These are phyloP conservation scores for Fusarium cyanostomum DNA, from an alignment of 2,329 filamentous ascomycete genomes.

Conservation along the genomic window DNA sequence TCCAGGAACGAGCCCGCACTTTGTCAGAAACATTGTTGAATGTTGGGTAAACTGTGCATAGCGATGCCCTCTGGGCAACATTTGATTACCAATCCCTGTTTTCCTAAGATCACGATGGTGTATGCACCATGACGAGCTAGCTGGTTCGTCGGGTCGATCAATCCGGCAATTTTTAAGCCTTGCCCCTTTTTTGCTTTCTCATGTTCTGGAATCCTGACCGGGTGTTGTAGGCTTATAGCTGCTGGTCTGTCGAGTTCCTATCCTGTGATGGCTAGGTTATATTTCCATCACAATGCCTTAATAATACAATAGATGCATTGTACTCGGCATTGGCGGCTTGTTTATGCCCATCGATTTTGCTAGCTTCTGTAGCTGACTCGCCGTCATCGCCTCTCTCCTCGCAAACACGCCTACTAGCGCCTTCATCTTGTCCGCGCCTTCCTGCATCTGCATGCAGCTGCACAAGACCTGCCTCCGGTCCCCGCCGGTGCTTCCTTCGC, in stretches of 20 bases:
- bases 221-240: neutral
- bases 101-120: conserved; percentile 16
- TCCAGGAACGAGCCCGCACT: neutral
- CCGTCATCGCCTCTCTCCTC: conserved; percentile 21
- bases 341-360: neutral
- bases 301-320: neutral
- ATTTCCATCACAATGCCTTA: neutral
- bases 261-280: neutral
- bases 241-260: neutral
- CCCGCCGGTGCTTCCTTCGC: conserved; percentile 32
- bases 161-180: conserved; percentile 23
- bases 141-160: conserved; percentile 34
- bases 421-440: conserved; percentile 26
- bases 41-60: conserved; percentile 5
- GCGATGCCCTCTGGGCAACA: conserved; percentile 11
- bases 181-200: conserved; percentile 27
- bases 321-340: neutral
- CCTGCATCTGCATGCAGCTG: conserved; percentile 37
- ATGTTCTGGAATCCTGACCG: neutral
- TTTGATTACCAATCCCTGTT: neutral
- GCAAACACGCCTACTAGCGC: conserved; percentile 22
- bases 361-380: conserved; percentile 13
- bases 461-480: conserved; percentile 40
- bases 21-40: neutral
- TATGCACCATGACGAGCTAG: conserved; percentile 25